phyloP scores from a whole-genome alignment of 1,284 basidiomycete species.

The Jaminaea rosea region DNA sequence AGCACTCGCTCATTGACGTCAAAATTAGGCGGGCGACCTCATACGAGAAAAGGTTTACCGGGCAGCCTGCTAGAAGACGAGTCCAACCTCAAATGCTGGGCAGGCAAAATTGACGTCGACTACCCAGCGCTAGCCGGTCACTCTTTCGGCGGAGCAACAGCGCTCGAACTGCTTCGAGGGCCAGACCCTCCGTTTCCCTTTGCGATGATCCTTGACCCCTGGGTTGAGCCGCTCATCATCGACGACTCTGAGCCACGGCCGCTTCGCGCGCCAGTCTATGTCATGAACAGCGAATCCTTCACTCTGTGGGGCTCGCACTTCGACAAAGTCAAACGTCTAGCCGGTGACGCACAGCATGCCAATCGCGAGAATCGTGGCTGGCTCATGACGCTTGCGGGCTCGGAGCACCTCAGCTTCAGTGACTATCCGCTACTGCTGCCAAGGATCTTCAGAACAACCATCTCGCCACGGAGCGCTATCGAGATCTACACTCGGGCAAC shows the following conservation, averaged over 20 bases:
- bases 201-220: conserved; percentile 8
- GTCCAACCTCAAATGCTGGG: conserved; percentile 19
- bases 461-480: conserved; percentile 21
- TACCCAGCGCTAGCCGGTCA: conserved; percentile 29
- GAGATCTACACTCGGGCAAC: conserved; percentile 20
- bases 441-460: conserved; percentile 28
- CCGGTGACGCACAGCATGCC: conserved; percentile 12
- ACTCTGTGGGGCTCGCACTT: conserved; percentile 33
- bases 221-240: conserved; percentile 21
- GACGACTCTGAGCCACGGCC: conserved; percentile 1
- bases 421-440: conserved; percentile 36
- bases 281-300: conserved; percentile 38
- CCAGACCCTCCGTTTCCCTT: not conserved
- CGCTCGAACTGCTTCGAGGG: conserved; percentile 6
- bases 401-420: conserved; percentile 32
- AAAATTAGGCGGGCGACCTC: conserved; percentile 10
- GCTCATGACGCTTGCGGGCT: conserved; percentile 31
- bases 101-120: conserved; percentile 16
- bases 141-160: conserved; percentile 43
- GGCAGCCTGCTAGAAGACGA: conserved; percentile 7
- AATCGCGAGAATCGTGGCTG: conserved; percentile 21
- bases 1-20: conserved; percentile 27
- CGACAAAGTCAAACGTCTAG: conserved; percentile 17
- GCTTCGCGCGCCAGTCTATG: conserved; percentile 29
- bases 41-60: not conserved